These are phyloP conservation scores for Monosporascus sp. DNA, from an alignment of 2,329 filamentous ascomycete species.

Conservation along the genomic window DNA sequence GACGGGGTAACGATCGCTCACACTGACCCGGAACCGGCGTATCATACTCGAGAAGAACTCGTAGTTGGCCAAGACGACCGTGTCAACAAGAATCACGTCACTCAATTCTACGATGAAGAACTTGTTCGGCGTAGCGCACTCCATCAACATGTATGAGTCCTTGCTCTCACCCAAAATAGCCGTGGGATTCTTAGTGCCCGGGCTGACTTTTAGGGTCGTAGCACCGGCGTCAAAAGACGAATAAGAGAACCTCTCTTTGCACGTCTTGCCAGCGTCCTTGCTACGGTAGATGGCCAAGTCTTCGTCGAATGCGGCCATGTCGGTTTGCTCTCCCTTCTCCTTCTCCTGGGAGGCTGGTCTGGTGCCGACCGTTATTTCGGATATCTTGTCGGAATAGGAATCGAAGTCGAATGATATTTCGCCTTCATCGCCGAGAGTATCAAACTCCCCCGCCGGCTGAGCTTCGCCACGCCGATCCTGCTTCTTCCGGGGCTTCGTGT, in stretches of 20 bases:
- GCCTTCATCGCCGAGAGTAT: conserved; percentile 77
- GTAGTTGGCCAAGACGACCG: conserved; percentile 94
- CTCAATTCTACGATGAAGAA: conserved; percentile 93
- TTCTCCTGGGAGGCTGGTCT: conserved; percentile 18
- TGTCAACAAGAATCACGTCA: conserved; percentile 82
- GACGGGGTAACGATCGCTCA: conserved; percentile 90
- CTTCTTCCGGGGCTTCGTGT: conserved; percentile 59
- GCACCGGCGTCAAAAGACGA: conserved; percentile 96
- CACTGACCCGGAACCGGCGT: conserved; percentile 81
- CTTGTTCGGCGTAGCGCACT: conserved; percentile 81
- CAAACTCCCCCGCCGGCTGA: conserved; percentile 59
- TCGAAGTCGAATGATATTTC: conserved; percentile 66
- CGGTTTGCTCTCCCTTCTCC: conserved; percentile 28
- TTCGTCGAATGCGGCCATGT: conserved; percentile 41
- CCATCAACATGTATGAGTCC: conserved; percentile 95
- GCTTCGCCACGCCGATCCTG: conserved; percentile 43
- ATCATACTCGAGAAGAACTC: conserved; percentile 99
- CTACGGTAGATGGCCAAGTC: conserved; percentile 57
- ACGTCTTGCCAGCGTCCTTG: conserved; percentile 94
- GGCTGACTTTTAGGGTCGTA: conserved; percentile 84
- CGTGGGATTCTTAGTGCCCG: conserved; percentile 79
- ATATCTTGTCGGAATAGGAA: conserved; percentile 39
- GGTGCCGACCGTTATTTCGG: conserved; percentile 32
- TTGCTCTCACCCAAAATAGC: conserved; percentile 93
- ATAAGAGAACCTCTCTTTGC: conserved; percentile 96